phyloP scores from a whole-genome alignment of 164 flowering plant species.

The Umbilicus rupestris region DNA sequence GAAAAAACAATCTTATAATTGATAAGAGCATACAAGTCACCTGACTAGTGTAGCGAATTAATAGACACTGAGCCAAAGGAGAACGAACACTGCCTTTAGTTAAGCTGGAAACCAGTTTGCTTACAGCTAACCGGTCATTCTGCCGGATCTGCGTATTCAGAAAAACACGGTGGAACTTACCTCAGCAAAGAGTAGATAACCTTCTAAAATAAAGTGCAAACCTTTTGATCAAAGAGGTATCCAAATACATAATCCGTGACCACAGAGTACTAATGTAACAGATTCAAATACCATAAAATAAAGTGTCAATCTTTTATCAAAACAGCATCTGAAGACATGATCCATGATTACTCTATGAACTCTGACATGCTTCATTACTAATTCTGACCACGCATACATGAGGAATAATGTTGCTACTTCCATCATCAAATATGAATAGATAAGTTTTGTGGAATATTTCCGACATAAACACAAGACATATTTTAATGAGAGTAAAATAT shows the following conservation, averaged over 20 bases:
- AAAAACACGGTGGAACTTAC: not conserved
- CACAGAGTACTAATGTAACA: not conserved
- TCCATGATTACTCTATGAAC: not conserved
- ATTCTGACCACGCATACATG: not conserved
- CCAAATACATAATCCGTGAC: not conserved
- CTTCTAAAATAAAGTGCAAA: not conserved
- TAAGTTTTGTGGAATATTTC: not conserved
- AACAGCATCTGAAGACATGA: not conserved
- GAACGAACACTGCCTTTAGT: conserved; percentile 92
- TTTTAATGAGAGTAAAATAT: not conserved
- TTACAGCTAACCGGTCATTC: conserved; percentile 93
- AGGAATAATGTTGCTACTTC: not conserved
- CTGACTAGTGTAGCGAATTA: conserved; percentile 93
- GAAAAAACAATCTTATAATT: not conserved
- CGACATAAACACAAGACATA: not conserved
- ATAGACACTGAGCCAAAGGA: conserved; percentile 92
- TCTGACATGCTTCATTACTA: not conserved
- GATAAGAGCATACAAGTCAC: conserved; percentile 20
- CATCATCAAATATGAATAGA: not conserved
- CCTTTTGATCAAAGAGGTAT: not conserved
- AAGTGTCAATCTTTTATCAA: not conserved
- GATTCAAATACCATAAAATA: not conserved
- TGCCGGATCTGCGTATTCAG: conserved; percentile 72
- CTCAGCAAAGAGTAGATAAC: not conserved
- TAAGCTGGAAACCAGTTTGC: conserved; percentile 89